Base-by-base conservation (phyloP, 148 eudicot species). In the Polygonum aviculare region DNA sequence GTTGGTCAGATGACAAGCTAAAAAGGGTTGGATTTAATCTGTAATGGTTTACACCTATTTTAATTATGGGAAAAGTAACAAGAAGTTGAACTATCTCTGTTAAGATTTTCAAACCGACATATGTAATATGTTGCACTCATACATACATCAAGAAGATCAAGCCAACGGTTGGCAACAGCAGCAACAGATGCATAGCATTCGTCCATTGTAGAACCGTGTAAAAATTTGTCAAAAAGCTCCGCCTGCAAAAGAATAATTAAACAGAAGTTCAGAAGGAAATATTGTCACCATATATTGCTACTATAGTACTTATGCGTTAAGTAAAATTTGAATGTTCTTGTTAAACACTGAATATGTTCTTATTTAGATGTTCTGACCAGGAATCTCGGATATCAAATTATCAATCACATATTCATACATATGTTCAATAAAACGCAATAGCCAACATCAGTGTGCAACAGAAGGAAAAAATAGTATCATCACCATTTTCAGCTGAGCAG, bases 61-160 rank as follows among this genome's bases (percentile, higher is more conserved):
- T 2, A 63, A 6, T 35, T 31, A 35, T 63, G 40, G 70, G 19
- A 33, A 63, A 63, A 15, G 70, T 33, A 63, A 35, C 15, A 63
- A 63, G 5, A 40, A 12, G 31, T 60, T 26, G 16, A 60, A 60
- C 36, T 60, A 6, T 60, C 12, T 26, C 12, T 22, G 36, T 26
- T 60, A 54, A 3, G 60, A n/a, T 36, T 67, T 67, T 14, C 10
- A 67, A 33, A 36, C 36, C 14, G 38, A 62, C 31, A 62, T 12
- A 22, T n/a, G 31, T 11, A 38, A 67, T 45, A 9, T 74, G 52
- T 38, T 26, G 75, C 52, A 75, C 69, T 72, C 39, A 72, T 75
- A 85, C 98, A 67, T 92, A 94, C 98, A 89, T 95, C 98, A 63
- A 95, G 92, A 84, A 95, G 96, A 84, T 95, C 98, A 83, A 95